Base-by-base conservation (phyloP, 2,329 filamentous ascomycete genomes). In the Teratosphaeriaceae sp. region DNA sequence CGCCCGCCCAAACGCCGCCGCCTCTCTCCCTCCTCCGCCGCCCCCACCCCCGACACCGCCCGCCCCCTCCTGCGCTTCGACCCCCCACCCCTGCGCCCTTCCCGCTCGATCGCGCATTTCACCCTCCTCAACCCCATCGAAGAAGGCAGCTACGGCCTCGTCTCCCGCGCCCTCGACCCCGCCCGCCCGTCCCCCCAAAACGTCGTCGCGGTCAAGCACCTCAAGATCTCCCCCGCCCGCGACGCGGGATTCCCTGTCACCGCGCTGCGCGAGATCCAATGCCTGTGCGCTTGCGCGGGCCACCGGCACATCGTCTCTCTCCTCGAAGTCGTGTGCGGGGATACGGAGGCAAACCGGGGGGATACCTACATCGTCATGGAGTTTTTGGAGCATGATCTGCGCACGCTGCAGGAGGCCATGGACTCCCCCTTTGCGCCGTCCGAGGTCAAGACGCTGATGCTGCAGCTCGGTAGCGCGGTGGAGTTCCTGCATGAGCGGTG, bases 311-410 rank as follows among this genome's bases (percentile, higher is more conserved):
- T 98, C 49, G 88, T 98, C 11, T 69, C 74, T 31, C 69, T 98
- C 43, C 75, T 80, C 43, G 90, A 97, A 62, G 83, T 97, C 6
- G 87, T 97, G 0, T 54, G 46, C 7, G 59, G 60, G 33, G 40
- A 21, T 9, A 49, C 47, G 9, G 43, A 45, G 12, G n/a, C n/a
- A n/a, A 45, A 27, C 26, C 49, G 22, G 29, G 70, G 75, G 48
- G 78, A 83, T 68, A 84, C 96, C 52, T 94, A 88, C 64, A 79
- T 98, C 44, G 92, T 97, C 50, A 90, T 98, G 75, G 89, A 96
- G 61, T 98, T 97, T 66, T 74, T 96, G 57, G 90, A 97, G 71
- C 92, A 98, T 72, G 92, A 98, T 61, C 80, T 98, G 44, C 94
- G 94, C 66, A 86, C 84, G 43, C 77, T 98, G 44, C 84, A 95